Base-by-base conservation (phyloP, 2,329 filamentous ascomycete genomes). In the Fusarium phyllophilum region DNA sequence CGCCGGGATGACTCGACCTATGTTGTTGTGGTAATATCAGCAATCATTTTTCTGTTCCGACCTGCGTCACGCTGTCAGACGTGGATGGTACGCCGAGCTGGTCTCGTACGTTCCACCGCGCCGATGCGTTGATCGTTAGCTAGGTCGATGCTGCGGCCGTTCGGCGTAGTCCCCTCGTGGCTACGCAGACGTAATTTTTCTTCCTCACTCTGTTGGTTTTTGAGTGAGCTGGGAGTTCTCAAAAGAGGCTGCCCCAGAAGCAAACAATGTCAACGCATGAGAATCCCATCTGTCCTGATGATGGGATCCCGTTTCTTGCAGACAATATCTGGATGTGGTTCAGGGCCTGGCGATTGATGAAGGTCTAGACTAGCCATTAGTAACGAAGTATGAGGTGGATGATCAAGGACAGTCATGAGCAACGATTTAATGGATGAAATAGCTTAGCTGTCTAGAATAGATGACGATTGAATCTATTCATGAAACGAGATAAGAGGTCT, bases 81-180 rank as follows among this genome's bases (percentile, higher is more conserved):
- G 74, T 60, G 76, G 79, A 78, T 79, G 78, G 79, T 75, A 78
- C 77, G 71, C 79, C 84, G 84, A 86, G 85, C 86, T 82, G 86
- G 86, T 81, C 83, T 85, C 83, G 83, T 75, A 75, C 70, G 78
- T 77, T 73, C 45, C 59, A 42, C 62, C 67, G 68, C 66, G 60
- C 55, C 54, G 68, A 67, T 69, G 70, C 74, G 73, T 70, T 70
- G 79, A 78, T 78, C 77, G 75, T 76, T 82, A 83, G 81, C 82
- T 84, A 85, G 86, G 86, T 86, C 86, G 86, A 87, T 88, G 85
- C 86, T 88, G 82, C 86, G 85, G 78, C 85, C 85, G 83, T 66
- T 59, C 41, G 85, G 77, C 83, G 82, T 80, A 81, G 81, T 42
- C 73, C 65, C 68, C 74, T 73, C 72, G 70, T 78, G 74, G 77